Conservation (phyloP, 768 basidiomycete genomes). For the Boletus vinaceobasis region DNA sequence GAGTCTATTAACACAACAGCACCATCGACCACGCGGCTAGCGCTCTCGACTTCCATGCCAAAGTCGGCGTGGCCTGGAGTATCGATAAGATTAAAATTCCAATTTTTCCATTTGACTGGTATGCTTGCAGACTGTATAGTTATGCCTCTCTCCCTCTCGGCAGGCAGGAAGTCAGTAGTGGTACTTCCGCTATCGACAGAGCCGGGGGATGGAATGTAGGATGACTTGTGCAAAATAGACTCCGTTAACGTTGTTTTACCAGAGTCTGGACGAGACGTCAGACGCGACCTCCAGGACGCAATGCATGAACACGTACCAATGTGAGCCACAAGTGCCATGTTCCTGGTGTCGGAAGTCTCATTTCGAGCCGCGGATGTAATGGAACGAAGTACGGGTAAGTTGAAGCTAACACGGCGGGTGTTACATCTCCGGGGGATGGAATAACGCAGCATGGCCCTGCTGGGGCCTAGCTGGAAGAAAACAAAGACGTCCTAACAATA, state of each 20-base stretch:
- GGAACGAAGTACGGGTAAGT: constrained; percentile 11
- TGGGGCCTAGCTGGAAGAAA: neutral
- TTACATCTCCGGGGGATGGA: constrained; percentile 10
- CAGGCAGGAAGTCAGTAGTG: constrained; percentile 85
- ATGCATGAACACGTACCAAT: constrained; percentile 52
- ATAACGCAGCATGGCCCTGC: constrained; percentile 20
- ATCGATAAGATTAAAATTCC: constrained; percentile 85
- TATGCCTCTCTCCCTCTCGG: constrained; percentile 86
- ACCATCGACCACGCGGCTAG: constrained; percentile 86
- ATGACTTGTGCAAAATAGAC: constrained; percentile 75
- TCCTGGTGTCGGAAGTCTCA: constrained; percentile 50
- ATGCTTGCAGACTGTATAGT: constrained; percentile 93
- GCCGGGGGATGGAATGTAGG: constrained; percentile 69
- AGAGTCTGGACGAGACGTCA: constrained; percentile 53
- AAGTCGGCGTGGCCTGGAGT: constrained; percentile 94
- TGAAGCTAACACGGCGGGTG: neutral
- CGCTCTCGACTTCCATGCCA: constrained; percentile 96
- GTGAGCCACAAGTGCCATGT: constrained; percentile 87
- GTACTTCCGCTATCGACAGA: constrained; percentile 90
- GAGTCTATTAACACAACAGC: constrained; percentile 87
- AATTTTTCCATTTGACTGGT: constrained; percentile 79
- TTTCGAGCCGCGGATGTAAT: constrained; percentile 22
- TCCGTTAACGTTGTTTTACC: constrained; percentile 89
- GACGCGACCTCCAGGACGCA: neutral
- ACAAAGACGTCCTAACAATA: constrained; percentile 12